Base-by-base conservation (phyloP, 1,139 yeast species). In the Candida sp. region DNA sequence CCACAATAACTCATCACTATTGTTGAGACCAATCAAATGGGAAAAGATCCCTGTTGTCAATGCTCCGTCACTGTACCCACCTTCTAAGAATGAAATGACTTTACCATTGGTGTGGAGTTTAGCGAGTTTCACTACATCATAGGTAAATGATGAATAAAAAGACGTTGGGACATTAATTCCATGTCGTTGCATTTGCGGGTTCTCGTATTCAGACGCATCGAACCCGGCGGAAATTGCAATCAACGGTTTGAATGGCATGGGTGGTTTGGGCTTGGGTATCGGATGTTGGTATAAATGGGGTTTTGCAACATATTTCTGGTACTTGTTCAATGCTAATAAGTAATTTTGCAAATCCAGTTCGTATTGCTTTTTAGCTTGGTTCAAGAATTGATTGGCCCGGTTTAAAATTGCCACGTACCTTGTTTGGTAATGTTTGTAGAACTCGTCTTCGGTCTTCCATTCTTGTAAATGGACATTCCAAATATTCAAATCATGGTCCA, bases 21-120 rank as follows among this genome's bases (percentile, higher is more conserved):
- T 63, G 30, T 64, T 63, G 43, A 84, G 60, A 1, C 95, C 95
- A 33, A 84, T 80, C 46, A 87, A 63, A 59, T 87, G 95, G 5
- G 95, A 80, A 57, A 86, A 86, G 0, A 86, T 81, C 8, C 96
- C 96, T 0, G 95, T 85, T 2, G 85, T 65, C 27, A 88, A 70
- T 0, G 96, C 96, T 2, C 87, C 87, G 55, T 88, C 93, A 1
- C 95, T 84, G 58, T 88, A 88, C 0, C 96, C 96, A 19, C 96
- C 96, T 63, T 88, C 96, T 50, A 88, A 66, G 36, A 88, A 65
- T 3, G 96, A 86, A 1, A 87, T 55, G 0, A 87, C 69, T 51
- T 81, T 82, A 8, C 91, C 87, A 22, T 73, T 64, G 12, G 84
- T 68, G 53, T 79, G 87, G 44, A 79, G 72, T 45, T 71, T 69